Evolutionary conservation across 306 rosid species (phyloP).

Genomic region (Vachellia collinsii): DNA sequence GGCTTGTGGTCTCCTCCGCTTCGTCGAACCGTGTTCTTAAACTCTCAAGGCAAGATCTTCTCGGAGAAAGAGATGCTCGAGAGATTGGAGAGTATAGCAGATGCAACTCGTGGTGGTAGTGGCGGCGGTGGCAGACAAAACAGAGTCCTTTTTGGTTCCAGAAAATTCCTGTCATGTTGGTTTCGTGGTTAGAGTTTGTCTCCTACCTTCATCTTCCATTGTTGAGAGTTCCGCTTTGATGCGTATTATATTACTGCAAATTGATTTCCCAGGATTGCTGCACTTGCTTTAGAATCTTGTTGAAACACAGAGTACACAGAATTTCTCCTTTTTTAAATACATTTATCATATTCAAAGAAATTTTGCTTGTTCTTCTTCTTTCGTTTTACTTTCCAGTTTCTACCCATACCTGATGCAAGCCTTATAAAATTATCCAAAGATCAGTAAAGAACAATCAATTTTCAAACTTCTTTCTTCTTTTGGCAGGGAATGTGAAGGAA

Average conservation of each 20-base stretch:
- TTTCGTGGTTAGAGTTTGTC: conserved; percentile 11
- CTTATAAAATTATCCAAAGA: background rate
- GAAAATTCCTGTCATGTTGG: conserved; percentile 38
- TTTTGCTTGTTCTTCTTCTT: conserved; percentile 3
- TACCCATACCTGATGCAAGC: conserved; percentile 30
- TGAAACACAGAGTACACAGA: conserved; percentile 17
- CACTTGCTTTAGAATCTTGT: conserved; percentile 7
- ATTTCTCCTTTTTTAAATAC: conserved; percentile 5
- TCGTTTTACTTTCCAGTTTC: conserved; percentile 21
- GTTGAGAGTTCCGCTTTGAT: background rate
- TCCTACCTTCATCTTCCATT: conserved; percentile 1
- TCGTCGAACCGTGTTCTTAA: conserved; percentile 62
- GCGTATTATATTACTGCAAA: conserved; percentile 43
- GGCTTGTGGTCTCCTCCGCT: conserved; percentile 90
- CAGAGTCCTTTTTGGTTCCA: conserved; percentile 46
- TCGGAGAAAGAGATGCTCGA: conserved; percentile 59
- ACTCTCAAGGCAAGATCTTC: conserved; percentile 60
- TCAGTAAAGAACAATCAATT: conserved; percentile 20
- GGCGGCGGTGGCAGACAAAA: conserved; percentile 19
- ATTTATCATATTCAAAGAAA: conserved; percentile 25
- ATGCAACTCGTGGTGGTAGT: conserved; percentile 20
- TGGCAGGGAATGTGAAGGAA: background rate
- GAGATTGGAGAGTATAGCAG: conserved; percentile 44
- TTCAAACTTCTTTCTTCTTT: background rate
- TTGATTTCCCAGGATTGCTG: conserved; percentile 30